Conservation (phyloP, 164 flowering plant species). For the Vitis amurensis region DNA sequence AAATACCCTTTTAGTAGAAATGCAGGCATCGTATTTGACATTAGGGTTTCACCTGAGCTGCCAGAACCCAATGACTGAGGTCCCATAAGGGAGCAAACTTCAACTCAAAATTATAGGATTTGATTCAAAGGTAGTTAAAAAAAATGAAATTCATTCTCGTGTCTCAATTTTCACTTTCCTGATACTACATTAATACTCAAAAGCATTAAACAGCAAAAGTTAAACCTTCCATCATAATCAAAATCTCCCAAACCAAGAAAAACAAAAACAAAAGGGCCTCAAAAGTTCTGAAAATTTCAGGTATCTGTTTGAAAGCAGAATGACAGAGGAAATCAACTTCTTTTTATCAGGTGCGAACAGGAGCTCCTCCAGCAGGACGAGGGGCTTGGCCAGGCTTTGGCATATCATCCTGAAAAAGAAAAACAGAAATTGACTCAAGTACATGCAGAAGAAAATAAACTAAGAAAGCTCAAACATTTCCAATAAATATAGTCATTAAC, state of each 20-base stretch:
- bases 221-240: background rate
- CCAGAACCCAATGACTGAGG: no score
- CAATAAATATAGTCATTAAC: background rate
- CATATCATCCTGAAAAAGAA: slow-evolving; percentile 46
- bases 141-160: no score
- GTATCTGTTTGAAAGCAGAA: slow-evolving; percentile 3
- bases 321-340: background rate
- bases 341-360: slow-evolving; percentile 31
- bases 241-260: background rate
- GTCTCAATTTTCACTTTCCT: no score
- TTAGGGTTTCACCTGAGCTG: no score
- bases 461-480: no score
- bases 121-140: no score
- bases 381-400: slow-evolving; percentile 59
- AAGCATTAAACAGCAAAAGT: no score
- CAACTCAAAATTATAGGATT: no score
- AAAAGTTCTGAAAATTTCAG: slow-evolving; percentile 6
- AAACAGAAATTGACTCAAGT: background rate
- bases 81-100: no score
- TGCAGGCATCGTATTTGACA: no score
- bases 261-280: background rate
- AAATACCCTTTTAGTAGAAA: no score
- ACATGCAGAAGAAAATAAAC: background rate
- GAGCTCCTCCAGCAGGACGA: slow-evolving; percentile 37
- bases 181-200: no score